A percentile compares a stretch with the other conserved stretches of the same genome.
phyloP scores from a whole-genome alignment of 2,329 filamentous ascomycete species.

The Elsinoe arachidis region DNA sequence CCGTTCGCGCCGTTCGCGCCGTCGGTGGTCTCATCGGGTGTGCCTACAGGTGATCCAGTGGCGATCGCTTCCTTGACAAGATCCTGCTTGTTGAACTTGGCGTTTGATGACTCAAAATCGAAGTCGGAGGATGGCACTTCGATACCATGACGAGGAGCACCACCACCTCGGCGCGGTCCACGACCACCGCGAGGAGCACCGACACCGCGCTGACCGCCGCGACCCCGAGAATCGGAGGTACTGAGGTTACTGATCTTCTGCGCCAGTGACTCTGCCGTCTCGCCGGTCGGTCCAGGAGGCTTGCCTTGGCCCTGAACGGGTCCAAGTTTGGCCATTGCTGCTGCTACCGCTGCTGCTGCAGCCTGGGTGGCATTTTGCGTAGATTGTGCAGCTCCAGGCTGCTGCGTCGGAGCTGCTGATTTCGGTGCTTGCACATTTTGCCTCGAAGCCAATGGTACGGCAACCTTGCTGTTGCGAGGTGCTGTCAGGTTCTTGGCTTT shows the following conservation, averaged over 20 bases:
- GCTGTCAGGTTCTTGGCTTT: constrained; percentile 32
- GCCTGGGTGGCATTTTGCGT: constrained; percentile 60
- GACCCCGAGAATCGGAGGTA: constrained; percentile 43
- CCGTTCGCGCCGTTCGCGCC: constrained; percentile 36
- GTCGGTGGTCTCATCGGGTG: constrained; percentile 36
- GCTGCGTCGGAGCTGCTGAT: constrained; percentile 16
- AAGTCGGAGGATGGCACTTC: constrained; percentile 88
- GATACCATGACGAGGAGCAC: constrained; percentile 41
- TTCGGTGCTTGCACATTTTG: constrained; percentile 12
- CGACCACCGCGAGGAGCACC: constrained; percentile 30
- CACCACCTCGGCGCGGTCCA: constrained; percentile 29
- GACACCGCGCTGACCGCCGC: constrained; percentile 28
- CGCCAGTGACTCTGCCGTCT: constrained; percentile 59
- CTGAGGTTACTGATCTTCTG: constrained; percentile 73
- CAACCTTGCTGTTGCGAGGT: constrained; percentile 43
- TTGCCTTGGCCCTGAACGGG: constrained; percentile 21
- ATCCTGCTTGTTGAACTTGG: constrained; percentile 83
- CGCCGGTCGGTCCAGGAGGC: constrained; percentile 23
- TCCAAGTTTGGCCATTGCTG: constrained; percentile 67
- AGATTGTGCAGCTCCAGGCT: constrained; percentile 15
- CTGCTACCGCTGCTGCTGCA: constrained; percentile 68
- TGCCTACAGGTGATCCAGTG: constrained; percentile 57
- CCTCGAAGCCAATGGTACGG: constrained; percentile 50
- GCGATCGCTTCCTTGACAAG: constrained; percentile 82
- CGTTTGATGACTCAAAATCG: constrained; percentile 79